Conservation (phyloP, 2,329 filamentous ascomycete species). For the Monilinia laxa region DNA sequence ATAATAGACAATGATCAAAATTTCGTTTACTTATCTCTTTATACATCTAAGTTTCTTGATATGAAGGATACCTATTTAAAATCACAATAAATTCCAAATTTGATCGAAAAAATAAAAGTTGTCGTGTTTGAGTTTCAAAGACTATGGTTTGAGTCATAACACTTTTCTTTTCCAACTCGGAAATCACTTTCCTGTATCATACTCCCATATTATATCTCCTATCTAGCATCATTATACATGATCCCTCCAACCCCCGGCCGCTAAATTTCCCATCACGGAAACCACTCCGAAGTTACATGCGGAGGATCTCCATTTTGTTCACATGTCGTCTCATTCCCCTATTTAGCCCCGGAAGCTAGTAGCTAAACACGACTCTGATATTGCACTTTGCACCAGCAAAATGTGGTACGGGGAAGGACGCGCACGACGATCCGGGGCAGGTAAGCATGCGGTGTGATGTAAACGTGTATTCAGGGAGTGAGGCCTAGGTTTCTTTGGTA, state of each 20-base stretch:
- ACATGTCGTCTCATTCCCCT: background rate
- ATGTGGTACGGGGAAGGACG: constrained; percentile 3
- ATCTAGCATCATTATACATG: constrained; percentile 2
- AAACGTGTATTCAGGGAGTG: constrained; percentile 4
- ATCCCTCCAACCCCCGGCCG: background rate
- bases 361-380: background rate
- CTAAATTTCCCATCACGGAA: constrained; percentile 3
- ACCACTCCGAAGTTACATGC: constrained; percentile 8
- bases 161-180: background rate
- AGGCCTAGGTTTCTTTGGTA: background rate
- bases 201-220: background rate
- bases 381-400: background rate
- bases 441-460: constrained; percentile 19
- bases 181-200: too few relatives aligned
- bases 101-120: too few relatives aligned
- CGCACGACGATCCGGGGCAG: constrained; percentile 12
- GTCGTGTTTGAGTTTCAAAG: too few relatives aligned
- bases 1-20: too few relatives aligned
- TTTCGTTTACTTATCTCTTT: too few relatives aligned
- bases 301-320: background rate
- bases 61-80: too few relatives aligned
- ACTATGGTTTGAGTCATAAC: background rate
- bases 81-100: too few relatives aligned
- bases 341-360: background rate
- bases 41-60: too few relatives aligned